Percentiles rank a stretch among this genome's conserved stretches.
Conservation (phyloP, 805 yeast species). For the Pichia rugopelliculosa region DNA sequence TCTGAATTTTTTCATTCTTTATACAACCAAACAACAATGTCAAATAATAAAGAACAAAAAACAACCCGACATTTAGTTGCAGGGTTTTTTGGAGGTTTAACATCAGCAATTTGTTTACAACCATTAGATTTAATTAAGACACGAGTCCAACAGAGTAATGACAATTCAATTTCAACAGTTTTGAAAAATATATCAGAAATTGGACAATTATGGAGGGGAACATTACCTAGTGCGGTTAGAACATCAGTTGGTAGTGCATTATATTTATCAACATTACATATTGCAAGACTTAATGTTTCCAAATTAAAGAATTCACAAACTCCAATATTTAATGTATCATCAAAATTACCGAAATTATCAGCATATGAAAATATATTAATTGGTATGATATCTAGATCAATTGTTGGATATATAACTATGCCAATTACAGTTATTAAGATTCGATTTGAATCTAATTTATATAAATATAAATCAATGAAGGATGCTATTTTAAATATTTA, state of each 20-base stretch:
- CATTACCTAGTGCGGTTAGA: slow-evolving; percentile 81
- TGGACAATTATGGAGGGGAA: slow-evolving; percentile 82
- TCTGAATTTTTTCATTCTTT: too few species aligned
- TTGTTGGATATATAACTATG: slow-evolving; percentile 86
- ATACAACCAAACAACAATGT: background rate
- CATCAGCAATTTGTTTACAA: slow-evolving; percentile 73
- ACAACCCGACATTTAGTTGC: slow-evolving; percentile 54
- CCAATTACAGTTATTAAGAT: slow-evolving; percentile 90
- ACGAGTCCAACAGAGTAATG: slow-evolving; percentile 58
- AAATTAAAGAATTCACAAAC: slow-evolving; percentile 14
- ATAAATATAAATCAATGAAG: slow-evolving; percentile 55
- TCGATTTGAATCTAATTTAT: slow-evolving; percentile 76
- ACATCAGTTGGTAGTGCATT: slow-evolving; percentile 89
- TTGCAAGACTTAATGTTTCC: slow-evolving; percentile 47
- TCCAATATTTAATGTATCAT: slow-evolving; percentile 15
- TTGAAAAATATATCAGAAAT: slow-evolving; percentile 35
- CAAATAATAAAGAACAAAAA: slow-evolving; percentile 10
- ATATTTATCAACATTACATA: slow-evolving; percentile 67
- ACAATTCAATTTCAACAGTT: slow-evolving; percentile 26
- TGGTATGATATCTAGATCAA: slow-evolving; percentile 73
- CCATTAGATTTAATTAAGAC: slow-evolving; percentile 89
- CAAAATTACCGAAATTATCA: slow-evolving; percentile 63
- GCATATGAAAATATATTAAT: slow-evolving; percentile 61
- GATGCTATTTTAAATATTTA: slow-evolving; percentile 57
- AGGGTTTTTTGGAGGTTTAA: slow-evolving; percentile 79